Conservation (phyloP, 768 basidiomycete species). For the Lentinula raphanica region DNA sequence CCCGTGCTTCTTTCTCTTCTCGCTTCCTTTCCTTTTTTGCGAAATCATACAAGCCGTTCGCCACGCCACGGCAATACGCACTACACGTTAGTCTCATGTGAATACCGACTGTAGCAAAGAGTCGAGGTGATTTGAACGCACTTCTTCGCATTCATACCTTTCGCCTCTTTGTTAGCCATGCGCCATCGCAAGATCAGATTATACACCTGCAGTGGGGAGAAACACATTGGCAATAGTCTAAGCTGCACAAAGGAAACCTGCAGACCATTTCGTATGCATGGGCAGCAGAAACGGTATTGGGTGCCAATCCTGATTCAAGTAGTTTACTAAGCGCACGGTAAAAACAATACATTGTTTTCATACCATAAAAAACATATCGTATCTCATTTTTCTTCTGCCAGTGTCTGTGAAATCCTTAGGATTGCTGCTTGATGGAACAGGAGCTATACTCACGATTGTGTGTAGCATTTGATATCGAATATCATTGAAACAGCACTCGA, state of each 20-base stretch:
- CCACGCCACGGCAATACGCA: conserved; percentile 14
- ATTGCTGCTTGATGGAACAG: neutral
- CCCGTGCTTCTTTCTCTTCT: conserved; percentile 14
- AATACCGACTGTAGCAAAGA: no score
- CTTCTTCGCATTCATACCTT: conserved; percentile 17
- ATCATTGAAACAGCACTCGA: neutral
- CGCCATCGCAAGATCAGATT: conserved; percentile 23
- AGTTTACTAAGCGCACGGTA: neutral
- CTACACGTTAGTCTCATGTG: no score
- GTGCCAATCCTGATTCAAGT: neutral
- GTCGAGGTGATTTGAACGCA: no score
- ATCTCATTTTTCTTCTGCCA: neutral
- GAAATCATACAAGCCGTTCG: conserved; percentile 13
- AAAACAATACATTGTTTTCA: neutral
- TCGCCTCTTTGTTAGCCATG: conserved; percentile 12
- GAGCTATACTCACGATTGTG: neutral
- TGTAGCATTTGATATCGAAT: neutral
- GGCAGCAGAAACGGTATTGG: neutral
- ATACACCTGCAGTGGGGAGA: conserved; percentile 17
- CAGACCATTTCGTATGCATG: neutral
- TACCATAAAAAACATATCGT: neutral
- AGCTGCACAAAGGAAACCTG: neutral
- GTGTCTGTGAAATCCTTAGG: neutral
- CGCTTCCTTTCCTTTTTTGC: conserved; percentile 17
- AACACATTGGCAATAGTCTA: neutral